These are phyloP conservation scores for Lenzites betulinus DNA, from an alignment of 768 basidiomycete species.

Conservation along the genomic window DNA sequence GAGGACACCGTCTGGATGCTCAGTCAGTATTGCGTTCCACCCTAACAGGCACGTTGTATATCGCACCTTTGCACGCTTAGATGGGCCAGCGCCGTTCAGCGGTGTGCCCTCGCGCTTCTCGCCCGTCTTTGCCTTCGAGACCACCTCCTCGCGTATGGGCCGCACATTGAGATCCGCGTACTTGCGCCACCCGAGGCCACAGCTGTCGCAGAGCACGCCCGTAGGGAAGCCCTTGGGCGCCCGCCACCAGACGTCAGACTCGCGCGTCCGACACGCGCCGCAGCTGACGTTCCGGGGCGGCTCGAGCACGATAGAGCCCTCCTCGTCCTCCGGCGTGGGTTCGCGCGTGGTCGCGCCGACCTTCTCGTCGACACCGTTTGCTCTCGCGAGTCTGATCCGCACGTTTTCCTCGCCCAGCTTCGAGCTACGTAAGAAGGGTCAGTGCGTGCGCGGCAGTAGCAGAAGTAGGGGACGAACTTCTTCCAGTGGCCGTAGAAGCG, in stretches of 20 bases:
- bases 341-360: constrained; percentile 14
- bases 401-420: constrained; percentile 72
- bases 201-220: constrained; percentile 78
- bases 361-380: constrained; percentile 28
- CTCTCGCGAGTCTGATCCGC: constrained; percentile 44
- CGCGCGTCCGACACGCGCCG: constrained; percentile 82
- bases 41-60: background rate
- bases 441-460: background rate
- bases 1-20: constrained; percentile 38
- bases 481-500: constrained; percentile 88
- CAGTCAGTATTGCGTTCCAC: background rate
- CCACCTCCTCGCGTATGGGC: constrained; percentile 65
- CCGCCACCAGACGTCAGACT: constrained; percentile 86
- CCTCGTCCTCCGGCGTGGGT: constrained; percentile 54
- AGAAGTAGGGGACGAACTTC: constrained; percentile 48
- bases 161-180: constrained; percentile 87
- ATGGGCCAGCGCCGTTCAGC: constrained; percentile 45
- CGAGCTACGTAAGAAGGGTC: constrained; percentile 39
- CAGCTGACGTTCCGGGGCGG: constrained; percentile 60
- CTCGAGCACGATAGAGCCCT: constrained; percentile 69
- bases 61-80: constrained; percentile 68
- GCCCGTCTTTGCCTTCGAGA: constrained; percentile 35
- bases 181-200: constrained; percentile 89
- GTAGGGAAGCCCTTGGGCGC: constrained; percentile 85
- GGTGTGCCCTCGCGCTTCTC: constrained; percentile 68